Percentiles rank a stretch among this genome's conserved stretches.
These are phyloP conservation scores for Schoenoplectus tabernaemontani DNA, from an alignment of 202 grass and related monocot species.

Conservation along the genomic window DNA sequence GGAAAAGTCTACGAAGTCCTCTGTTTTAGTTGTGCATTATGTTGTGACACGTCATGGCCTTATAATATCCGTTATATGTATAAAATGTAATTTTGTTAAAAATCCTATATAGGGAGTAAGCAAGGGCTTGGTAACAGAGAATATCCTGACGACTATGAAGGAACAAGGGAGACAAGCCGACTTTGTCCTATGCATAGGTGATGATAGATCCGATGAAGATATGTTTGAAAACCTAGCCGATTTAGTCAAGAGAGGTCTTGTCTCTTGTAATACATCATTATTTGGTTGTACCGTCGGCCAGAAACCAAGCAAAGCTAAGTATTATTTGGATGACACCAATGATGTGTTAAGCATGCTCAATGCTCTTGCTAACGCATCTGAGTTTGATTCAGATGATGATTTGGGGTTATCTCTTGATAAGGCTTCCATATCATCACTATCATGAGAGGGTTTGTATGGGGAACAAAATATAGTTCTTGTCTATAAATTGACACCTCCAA, in stretches of 20 bases:
- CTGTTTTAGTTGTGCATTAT: not conserved
- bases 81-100: not conserved
- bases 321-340: constrained; percentile 90
- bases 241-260: constrained; percentile 42
- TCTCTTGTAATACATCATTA: constrained; percentile 52
- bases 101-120: constrained; percentile 58
- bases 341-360: constrained; percentile 81
- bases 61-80: not conserved
- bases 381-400: constrained; percentile 32
- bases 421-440: constrained; percentile 16
- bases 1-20: too few relatives aligned
- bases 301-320: constrained; percentile 96
- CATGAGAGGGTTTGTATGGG: constrained; percentile 26
- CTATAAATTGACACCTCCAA: constrained; percentile 50
- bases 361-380: constrained; percentile 48
- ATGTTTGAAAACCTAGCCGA: constrained; percentile 90
- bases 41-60: not conserved
- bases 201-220: constrained; percentile 91
- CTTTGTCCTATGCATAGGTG: constrained; percentile 84
- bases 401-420: constrained; percentile 23
- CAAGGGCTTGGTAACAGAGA: constrained; percentile 80
- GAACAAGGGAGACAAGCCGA: constrained; percentile 55
- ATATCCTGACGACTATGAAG: constrained; percentile 71
- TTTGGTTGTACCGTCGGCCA: constrained; percentile 94
- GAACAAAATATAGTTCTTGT: constrained; percentile 42